A percentile compares a stretch with the other conserved stretches of the same genome.
These are phyloP conservation scores for Climacium dendroides DNA, from an alignment of 225 moss, liverwort and hornwort genomes.

Conservation along the genomic window DNA sequence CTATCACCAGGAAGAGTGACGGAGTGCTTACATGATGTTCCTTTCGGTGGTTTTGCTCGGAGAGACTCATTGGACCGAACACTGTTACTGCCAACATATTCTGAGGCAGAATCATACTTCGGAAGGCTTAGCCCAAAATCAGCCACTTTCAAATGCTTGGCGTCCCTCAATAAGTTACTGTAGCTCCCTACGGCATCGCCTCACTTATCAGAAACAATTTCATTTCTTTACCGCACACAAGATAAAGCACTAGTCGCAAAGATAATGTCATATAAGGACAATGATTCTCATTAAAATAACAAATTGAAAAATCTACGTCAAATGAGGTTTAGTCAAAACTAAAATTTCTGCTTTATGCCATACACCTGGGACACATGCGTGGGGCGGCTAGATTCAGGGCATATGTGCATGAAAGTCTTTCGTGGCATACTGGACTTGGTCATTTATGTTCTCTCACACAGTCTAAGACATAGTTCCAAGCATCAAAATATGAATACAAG, in stretches of 20 bases:
- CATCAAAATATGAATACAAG: background rate
- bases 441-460: background rate
- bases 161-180: conserved; percentile 74
- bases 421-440: background rate
- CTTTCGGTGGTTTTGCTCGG: conserved; percentile 17
- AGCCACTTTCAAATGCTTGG: conserved; percentile 71
- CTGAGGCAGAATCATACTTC: conserved; percentile 22
- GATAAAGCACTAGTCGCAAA: background rate
- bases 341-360: background rate
- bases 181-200: conserved; percentile 32
- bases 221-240: background rate
- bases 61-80: conserved; percentile 20
- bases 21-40: conserved; percentile 45
- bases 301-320: background rate
- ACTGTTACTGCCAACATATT: conserved; percentile 17
- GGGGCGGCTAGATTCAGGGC: background rate
- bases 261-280: background rate
- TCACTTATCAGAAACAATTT: conserved; percentile 24
- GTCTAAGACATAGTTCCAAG: background rate
- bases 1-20: background rate
- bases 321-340: background rate
- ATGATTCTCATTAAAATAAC: background rate
- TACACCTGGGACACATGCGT: background rate
- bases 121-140: conserved; percentile 71
- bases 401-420: background rate